Conservation (phyloP, 768 basidiomycete species). For the Psilocybe cyanescens region DNA sequence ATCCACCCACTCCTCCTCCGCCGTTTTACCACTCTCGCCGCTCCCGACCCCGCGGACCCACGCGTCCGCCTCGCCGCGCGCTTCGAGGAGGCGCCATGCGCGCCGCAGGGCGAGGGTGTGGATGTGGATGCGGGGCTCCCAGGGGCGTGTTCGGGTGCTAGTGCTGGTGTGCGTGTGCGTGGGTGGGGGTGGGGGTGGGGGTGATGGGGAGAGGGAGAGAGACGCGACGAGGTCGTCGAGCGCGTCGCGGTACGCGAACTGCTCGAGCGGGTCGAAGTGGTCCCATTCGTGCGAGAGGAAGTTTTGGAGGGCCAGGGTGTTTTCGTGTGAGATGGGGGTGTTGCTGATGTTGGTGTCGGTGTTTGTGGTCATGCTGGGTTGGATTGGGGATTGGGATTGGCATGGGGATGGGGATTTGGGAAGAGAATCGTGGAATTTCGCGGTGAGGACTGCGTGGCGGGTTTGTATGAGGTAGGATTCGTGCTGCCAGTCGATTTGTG, state of each 20-base stretch:
- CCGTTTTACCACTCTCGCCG: background rate
- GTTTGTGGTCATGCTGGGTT: no score
- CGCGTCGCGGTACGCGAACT: slow-evolving; percentile 70
- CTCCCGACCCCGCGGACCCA: slow-evolving; percentile 11
- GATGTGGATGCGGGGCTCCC: background rate
- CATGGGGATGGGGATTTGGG: background rate
- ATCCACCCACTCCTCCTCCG: slow-evolving; percentile 15
- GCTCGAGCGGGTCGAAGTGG: slow-evolving; percentile 48
- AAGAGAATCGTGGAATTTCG: background rate
- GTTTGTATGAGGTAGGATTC: slow-evolving; percentile 55
- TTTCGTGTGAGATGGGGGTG: no score
- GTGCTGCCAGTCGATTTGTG: slow-evolving; percentile 43
- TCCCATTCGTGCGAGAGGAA: slow-evolving; percentile 63
- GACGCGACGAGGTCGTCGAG: slow-evolving; percentile 51
- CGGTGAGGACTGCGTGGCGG: slow-evolving; percentile 26
- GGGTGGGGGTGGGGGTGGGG: no score
- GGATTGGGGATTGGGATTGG: background rate
- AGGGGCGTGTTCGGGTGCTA: slow-evolving; percentile 20
- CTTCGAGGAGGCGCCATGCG: slow-evolving; percentile 11
- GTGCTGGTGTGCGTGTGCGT: background rate
- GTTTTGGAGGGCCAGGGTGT: slow-evolving; percentile 13
- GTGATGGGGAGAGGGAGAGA: slow-evolving; percentile 13
- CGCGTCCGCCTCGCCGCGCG: slow-evolving; percentile 5
- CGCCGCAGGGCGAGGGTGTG: slow-evolving; percentile 3
- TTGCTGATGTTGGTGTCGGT: no score